These are phyloP conservation scores for Sarcocystis neurona DNA, from an alignment of 169 alveolate species.

Conservation along the genomic window DNA sequence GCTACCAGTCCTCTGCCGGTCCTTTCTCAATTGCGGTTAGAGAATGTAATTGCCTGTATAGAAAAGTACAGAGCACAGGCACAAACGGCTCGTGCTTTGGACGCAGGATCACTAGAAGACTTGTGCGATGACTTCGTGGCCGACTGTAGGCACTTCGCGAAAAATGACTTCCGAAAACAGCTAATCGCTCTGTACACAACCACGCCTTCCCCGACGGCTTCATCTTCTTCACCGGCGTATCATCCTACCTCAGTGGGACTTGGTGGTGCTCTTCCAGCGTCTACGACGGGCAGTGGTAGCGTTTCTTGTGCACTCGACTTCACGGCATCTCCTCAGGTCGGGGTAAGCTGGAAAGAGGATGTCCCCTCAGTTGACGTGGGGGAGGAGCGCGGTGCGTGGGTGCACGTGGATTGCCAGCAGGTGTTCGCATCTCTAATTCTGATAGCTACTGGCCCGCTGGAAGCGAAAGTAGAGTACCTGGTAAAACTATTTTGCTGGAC, in stretches of 20 bases:
- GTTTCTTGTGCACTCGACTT: background rate
- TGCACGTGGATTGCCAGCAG: background rate
- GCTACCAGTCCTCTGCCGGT: background rate
- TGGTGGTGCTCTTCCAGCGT: background rate
- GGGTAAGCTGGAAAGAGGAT: background rate
- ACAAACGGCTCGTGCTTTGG: background rate
- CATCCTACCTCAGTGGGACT: background rate
- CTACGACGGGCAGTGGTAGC: background rate
- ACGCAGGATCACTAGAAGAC: slow-evolving; percentile 23
- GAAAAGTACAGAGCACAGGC: background rate
- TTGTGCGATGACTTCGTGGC: slow-evolving; percentile 14
- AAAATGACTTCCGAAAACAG: background rate
- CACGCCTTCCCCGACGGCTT: background rate
- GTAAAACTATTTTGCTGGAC: slow-evolving; percentile 11
- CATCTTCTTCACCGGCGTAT: no score
- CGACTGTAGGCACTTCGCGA: slow-evolving; percentile 20
- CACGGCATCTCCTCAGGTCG: background rate
- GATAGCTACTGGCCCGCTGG: background rate
- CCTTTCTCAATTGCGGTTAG: background rate
- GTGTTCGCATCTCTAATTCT: background rate
- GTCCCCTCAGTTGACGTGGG: background rate
- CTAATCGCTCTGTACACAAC: background rate
- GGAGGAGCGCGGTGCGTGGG: background rate
- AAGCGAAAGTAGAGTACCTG: slow-evolving; percentile 15
- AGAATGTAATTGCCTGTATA: background rate